Evolutionary conservation across 1,284 basidiomycete genomes (phyloP), one percentile per base, ranked within the genome.

Genomic region (Chalciporus sp.): DNA sequence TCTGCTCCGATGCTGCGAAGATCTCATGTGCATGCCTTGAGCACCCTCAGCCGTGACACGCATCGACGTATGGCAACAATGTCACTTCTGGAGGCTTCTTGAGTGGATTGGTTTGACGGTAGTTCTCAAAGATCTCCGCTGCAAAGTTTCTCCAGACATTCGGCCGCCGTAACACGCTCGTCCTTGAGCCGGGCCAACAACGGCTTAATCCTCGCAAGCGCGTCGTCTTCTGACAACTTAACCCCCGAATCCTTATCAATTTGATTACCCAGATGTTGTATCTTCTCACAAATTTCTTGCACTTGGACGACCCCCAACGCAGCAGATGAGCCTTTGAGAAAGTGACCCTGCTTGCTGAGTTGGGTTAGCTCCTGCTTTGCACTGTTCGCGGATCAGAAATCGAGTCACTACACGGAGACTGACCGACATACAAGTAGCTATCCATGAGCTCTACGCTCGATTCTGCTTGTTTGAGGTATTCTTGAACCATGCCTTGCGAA

Each of bases 251-350:
- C 81, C 54, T 58, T 68, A 53, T 66, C 85, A 23, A 75, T 74
- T 51, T 74, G 69, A 51, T 80, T 80, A 48, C 94, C 94, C 66
- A 90, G 88, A 72, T 95, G 85, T 72, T 96, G 94, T 69, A 96
- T 95, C 72, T 83, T 83, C 72, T 94, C 93, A 74, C 94, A 96
- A 43, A 87, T 85, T 27, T 76, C 80, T 68, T 93, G 86, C 52
- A 98, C 93, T 63, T 84, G 85, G 59, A 78, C 76, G 40, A 95
- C 83, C 35, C 94, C 94, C 42, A 97, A 81, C 1, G 95, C 92
- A 14, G 94, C 94, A 29, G 92, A 95, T 2, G 94, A 95, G 47
- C 94, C 95, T 72, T 97, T 98, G 68, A 98, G 84, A 72, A 93
- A 98, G 72, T 98, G 95, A 0, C 94, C 95, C 11, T 92, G 79